phyloP scores from a whole-genome alignment of 495 filamentous ascomycete genomes.

The Cetradonia linearis region DNA sequence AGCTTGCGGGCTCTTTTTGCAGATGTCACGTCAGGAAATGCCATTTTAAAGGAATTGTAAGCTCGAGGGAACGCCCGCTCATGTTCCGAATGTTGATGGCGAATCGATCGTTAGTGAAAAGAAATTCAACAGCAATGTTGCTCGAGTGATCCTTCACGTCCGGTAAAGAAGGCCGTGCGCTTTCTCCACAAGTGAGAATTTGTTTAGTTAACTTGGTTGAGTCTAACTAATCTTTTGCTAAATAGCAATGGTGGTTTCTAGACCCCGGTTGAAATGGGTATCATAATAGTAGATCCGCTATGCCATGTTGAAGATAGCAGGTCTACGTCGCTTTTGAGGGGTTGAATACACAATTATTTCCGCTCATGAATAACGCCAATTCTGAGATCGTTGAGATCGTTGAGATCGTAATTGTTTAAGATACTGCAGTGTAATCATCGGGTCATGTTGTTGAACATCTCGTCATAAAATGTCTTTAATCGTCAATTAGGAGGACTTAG shows the following conservation, averaged over 20 bases:
- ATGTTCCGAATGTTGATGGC: background rate
- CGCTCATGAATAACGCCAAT: conserved; percentile 36
- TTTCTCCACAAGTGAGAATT: background rate
- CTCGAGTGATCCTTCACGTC: background rate
- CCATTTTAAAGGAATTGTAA: background rate
- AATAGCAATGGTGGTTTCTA: background rate
- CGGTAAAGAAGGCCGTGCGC: background rate
- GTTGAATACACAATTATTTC: background rate
- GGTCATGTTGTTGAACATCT: conserved; percentile 41
- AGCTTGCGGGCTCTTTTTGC: background rate
- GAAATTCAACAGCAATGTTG: background rate
- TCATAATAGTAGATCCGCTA: conserved; percentile 12
- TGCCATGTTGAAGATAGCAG: conserved; percentile 20
- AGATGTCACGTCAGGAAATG: background rate
- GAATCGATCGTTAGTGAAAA: background rate
- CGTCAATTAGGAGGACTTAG: conserved; percentile 38
- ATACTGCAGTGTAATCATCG: conserved; percentile 13
- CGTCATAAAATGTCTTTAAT: conserved; percentile 27
- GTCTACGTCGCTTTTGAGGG: conserved; percentile 16
- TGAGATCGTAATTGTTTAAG: conserved; percentile 20
- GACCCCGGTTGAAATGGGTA: conserved; percentile 16
- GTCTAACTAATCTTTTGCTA: conserved; percentile 5
- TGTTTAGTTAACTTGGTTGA: background rate
- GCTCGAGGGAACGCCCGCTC: too few species aligned
- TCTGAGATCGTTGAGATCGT: conserved; percentile 47